These are phyloP conservation scores for Venturia nashicola DNA, from an alignment of 2,329 filamentous ascomycete species.

Conservation along the genomic window DNA sequence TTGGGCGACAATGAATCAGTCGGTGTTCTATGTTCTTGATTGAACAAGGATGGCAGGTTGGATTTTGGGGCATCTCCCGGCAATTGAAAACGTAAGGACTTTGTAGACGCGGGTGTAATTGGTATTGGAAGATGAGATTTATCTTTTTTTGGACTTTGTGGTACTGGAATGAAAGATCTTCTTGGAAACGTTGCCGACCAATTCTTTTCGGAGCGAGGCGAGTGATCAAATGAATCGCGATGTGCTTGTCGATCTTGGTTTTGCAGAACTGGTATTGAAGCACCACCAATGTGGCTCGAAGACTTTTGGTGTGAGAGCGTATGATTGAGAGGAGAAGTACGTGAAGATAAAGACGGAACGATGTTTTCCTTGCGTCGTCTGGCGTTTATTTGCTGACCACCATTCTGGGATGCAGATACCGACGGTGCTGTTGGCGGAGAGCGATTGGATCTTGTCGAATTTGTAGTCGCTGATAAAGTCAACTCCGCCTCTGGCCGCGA, in stretches of 20 bases:
- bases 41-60: neutral
- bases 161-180: neutral
- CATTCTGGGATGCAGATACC: neutral
- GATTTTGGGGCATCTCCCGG: neutral
- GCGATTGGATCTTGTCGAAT: neutral
- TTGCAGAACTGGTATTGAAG: neutral
- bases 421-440: neutral
- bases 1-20: neutral
- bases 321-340: neutral
- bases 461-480: neutral
- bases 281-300: neutral
- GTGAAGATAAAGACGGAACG: neutral
- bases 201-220: neutral
- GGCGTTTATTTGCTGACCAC: neutral
- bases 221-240: neutral
- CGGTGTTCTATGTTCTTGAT: neutral
- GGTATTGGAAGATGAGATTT: neutral
- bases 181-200: slow-evolving; percentile 2
- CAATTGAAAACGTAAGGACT: neutral
- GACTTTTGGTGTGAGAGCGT: neutral
- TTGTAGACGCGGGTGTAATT: neutral
- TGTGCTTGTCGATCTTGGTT: neutral
- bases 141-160: neutral
- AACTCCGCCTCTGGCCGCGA: neutral
- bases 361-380: neutral